A percentile compares a stretch with the other conserved stretches of the same genome.
Conservation (phyloP, 306 rosid species). For the Vigna nakashimae region DNA sequence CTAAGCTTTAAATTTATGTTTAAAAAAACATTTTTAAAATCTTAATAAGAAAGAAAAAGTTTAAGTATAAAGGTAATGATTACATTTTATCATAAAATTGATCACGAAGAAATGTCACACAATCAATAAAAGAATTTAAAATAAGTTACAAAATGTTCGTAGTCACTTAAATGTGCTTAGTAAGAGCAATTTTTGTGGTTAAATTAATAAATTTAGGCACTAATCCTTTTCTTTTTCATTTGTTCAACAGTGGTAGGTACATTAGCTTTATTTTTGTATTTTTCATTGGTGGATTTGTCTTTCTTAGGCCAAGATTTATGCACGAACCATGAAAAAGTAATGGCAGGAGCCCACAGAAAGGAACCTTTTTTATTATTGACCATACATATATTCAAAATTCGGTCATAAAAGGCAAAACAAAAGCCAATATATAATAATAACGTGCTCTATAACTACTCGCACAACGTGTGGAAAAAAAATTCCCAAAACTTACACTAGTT, state of each 20-base stretch:
- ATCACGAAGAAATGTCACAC: too few species aligned
- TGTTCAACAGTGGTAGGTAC: slow-evolving; percentile 40
- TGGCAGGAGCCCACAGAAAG: slow-evolving; percentile 48
- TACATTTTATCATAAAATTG: too few species aligned
- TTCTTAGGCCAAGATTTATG: slow-evolving; percentile 18
- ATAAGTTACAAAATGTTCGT: too few species aligned
- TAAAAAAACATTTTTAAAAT: too few species aligned
- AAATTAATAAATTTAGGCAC: too few species aligned
- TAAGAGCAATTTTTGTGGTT: too few species aligned
- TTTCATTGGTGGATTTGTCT: slow-evolving; percentile 40
- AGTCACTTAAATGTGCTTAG: too few species aligned
- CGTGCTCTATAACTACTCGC: slow-evolving; percentile 33
- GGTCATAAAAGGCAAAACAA: slow-evolving; percentile 1
- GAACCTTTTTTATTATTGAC: slow-evolving; percentile 17
- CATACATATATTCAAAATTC: slow-evolving; percentile 15
- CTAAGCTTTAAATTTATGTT: too few species aligned
- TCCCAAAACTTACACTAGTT: not conserved
- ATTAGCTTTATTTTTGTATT: not conserved
- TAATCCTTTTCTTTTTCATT: too few species aligned
- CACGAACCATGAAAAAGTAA: slow-evolving; percentile 7
- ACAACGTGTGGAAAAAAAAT: slow-evolving; percentile 47
- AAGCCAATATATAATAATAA: not conserved
- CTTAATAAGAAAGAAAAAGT: too few species aligned
- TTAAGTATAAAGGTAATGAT: too few species aligned
- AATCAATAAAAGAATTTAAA: too few species aligned